These are phyloP conservation scores for Silene uniflora DNA, from an alignment of 148 eudicot species.

Conservation along the genomic window DNA sequence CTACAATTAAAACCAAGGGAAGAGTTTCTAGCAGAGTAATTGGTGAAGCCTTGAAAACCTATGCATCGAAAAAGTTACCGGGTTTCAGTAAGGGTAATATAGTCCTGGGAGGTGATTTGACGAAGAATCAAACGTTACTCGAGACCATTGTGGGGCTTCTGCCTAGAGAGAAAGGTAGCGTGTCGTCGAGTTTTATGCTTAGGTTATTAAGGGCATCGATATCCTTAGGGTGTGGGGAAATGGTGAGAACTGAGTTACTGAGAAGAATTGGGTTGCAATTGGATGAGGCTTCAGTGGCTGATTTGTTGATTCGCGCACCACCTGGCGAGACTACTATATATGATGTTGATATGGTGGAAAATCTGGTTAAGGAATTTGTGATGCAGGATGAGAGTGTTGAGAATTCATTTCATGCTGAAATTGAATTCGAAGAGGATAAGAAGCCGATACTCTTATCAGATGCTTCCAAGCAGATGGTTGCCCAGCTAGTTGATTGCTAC, in stretches of 20 bases:
- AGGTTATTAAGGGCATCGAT: slow-evolving; percentile 54
- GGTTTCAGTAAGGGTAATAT: slow-evolving; percentile 49
- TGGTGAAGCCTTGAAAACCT: slow-evolving; percentile 76
- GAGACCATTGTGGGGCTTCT: slow-evolving; percentile 54
- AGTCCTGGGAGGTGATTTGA: slow-evolving; percentile 48
- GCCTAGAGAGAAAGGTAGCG: slow-evolving; percentile 57
- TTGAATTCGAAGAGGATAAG: slow-evolving; percentile 43
- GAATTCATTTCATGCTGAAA: slow-evolving; percentile 33
- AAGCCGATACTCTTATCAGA: slow-evolving; percentile 41
- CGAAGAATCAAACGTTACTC: slow-evolving; percentile 47
- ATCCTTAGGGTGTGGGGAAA: slow-evolving; percentile 59
- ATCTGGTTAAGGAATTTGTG: slow-evolving; percentile 62
- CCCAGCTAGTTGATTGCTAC: slow-evolving; percentile 79
- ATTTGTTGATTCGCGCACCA: slow-evolving; percentile 57
- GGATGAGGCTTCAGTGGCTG: slow-evolving; percentile 72
- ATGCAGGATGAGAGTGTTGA: slow-evolving; percentile 35
- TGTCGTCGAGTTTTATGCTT: slow-evolving; percentile 64
- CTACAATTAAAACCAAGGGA: slow-evolving; percentile 54
- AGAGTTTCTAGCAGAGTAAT: slow-evolving; percentile 47
- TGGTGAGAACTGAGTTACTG: slow-evolving; percentile 41
- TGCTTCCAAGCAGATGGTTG: slow-evolving; percentile 69
- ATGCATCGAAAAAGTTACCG: slow-evolving; percentile 54
- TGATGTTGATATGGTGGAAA: slow-evolving; percentile 51
- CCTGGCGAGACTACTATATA: slow-evolving; percentile 45
- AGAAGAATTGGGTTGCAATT: slow-evolving; percentile 61